Evolutionary conservation across 306 rosid species (phyloP), one percentile per base, ranked within the genome.

Genomic region (Leucaena leucocephala): DNA sequence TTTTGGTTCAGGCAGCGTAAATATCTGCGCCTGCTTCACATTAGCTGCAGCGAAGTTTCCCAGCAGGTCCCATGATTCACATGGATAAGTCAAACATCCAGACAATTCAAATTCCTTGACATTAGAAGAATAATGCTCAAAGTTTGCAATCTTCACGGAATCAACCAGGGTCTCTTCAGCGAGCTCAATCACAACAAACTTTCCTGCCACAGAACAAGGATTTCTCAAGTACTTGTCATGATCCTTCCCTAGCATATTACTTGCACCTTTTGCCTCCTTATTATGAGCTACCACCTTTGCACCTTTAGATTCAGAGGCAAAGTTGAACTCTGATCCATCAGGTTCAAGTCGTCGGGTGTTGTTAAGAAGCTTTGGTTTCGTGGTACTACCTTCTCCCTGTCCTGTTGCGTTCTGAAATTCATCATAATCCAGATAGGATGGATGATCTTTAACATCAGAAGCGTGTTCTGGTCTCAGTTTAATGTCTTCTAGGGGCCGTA

Each of bases 111-210:
- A 91, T 74, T 86, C 93, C 84, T 92, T 92, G 78, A 94, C 89
- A 78, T 94, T 94, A 19, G 98, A 94, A 82, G 97, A 91, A 79
- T 94, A 88, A 84, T 94, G 92, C 78, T 94, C 98, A 43, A 94
- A 94, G 75, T 92, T 94, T 4, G 98, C 97, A 11, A 92, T 92
- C 79, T 92, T 87, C 57, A 94, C 84, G 22, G 96, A 69, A 82
- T 92, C 96, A 49, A 94, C 92, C 61, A 90, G 82, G 45, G 96
- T 94, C 86, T 92, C 96, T 73, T 90, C 97, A 1, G 94, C 87
- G 55, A 94, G 98, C 87, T 94, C 97, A 48, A 94, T 82, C 39
- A 92, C 90, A 58, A 94, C 98, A 78, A 83, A 94, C 67, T 94
- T 91, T 9, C 74, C 92, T 21, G 61, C 88, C 19, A 89, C 97